phyloP scores from a whole-genome alignment of 768 basidiomycete species.

The Zangia roseola region DNA sequence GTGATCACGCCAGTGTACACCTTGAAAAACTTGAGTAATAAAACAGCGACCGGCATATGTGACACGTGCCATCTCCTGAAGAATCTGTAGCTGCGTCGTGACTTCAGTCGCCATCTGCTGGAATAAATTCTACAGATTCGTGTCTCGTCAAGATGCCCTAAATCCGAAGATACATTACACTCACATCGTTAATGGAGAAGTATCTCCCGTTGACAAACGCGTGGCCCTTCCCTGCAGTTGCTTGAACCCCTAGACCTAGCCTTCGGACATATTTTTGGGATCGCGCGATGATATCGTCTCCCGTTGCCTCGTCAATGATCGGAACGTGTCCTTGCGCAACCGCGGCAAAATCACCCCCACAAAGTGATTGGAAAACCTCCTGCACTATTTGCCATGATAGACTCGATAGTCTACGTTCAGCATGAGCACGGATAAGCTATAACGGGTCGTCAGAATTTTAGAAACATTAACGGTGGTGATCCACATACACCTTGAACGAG shows the following conservation, averaged over 20 bases:
- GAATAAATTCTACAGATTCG: conserved; percentile 18
- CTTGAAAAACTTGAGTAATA: conserved; percentile 31
- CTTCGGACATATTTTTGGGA: conserved; percentile 56
- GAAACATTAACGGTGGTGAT: not conserved
- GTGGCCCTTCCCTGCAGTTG: conserved; percentile 50
- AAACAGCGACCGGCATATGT: not conserved
- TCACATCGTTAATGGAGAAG: conserved; percentile 63
- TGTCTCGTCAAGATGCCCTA: not conserved
- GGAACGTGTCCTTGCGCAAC: conserved; percentile 34
- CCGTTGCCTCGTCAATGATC: conserved; percentile 25
- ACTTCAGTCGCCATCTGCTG: conserved; percentile 44
- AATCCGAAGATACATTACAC: conserved; percentile 22
- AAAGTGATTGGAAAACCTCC: conserved; percentile 39
- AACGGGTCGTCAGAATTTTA: not conserved
- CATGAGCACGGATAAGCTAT: conserved; percentile 41
- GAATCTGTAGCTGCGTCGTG: conserved; percentile 55
- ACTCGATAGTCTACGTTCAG: conserved; percentile 29
- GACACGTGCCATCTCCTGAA: conserved; percentile 68
- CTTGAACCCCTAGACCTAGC: conserved; percentile 45
- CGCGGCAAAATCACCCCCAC: conserved; percentile 38
- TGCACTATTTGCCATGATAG: conserved; percentile 46
- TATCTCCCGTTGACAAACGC: conserved; percentile 91
- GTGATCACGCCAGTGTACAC: conserved; percentile 57
- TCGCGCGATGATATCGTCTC: conserved; percentile 40
- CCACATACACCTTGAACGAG: conserved; percentile 54